phyloP scores from a whole-genome alignment of 305 asterid genomes.

The Fraxinus nigra region DNA sequence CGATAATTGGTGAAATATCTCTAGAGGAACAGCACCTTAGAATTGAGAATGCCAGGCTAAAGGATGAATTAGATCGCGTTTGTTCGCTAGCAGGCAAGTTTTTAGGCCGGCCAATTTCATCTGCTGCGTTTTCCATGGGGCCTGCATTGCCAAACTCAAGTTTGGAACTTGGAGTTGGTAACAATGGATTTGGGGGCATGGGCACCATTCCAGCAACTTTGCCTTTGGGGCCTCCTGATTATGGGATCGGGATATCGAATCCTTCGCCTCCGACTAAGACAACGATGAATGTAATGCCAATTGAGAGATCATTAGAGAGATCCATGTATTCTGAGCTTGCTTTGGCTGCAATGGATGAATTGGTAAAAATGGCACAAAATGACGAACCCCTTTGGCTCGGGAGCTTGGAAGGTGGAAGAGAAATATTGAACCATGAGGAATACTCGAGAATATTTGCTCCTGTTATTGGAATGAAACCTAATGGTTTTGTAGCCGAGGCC shows the following conservation, averaged over 20 bases:
- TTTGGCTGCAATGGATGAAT: conserved; percentile 79
- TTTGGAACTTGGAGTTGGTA: conserved; percentile 72
- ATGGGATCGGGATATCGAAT: conserved; percentile 37
- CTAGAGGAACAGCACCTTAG: conserved; percentile 83
- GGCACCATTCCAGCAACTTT: conserved; percentile 23
- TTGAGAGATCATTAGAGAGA: conserved; percentile 34
- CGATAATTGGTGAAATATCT: conserved; percentile 76
- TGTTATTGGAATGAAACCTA: conserved; percentile 76
- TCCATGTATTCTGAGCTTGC: conserved; percentile 85
- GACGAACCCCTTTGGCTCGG: conserved; percentile 80
- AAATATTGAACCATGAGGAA: conserved; percentile 62
- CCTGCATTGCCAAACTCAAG: conserved; percentile 64
- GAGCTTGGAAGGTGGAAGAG: conserved; percentile 55
- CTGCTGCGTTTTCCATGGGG: conserved; percentile 33
- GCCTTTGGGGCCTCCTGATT: conserved; percentile 52
- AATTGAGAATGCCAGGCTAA: conserved; percentile 73
- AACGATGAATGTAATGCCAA: conserved; percentile 23
- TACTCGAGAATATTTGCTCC: conserved; percentile 55
- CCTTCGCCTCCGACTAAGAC: conserved; percentile 31
- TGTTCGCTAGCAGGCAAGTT: conserved; percentile 80
- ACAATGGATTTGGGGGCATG: conserved; percentile 48
- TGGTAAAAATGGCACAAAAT: conserved; percentile 63
- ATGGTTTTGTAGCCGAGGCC: conserved; percentile 71
- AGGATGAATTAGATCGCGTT: conserved; percentile 78
- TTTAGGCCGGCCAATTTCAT: conserved; percentile 66